Percentiles rank a stretch among this genome's conserved stretches.
phyloP scores from a whole-genome alignment of 495 filamentous ascomycete genomes.

The Podospora fimiseda region DNA sequence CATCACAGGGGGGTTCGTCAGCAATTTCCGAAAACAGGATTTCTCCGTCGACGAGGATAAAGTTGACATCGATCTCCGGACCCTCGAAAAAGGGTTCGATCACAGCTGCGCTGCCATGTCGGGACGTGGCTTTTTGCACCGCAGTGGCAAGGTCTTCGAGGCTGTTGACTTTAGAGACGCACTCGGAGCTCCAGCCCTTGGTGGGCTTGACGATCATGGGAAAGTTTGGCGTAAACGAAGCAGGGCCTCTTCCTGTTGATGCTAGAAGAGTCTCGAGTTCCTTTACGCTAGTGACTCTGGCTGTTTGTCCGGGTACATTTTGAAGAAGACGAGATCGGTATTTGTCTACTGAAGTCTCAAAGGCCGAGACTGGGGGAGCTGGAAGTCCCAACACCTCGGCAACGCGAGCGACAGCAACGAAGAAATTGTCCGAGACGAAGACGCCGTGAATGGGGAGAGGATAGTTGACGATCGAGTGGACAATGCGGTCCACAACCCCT shows the following conservation, averaged over 20 bases:
- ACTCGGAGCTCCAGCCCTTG: slow-evolving; percentile 29
- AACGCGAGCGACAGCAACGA: slow-evolving; percentile 30
- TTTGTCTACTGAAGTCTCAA: slow-evolving; percentile 39
- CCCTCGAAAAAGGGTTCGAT: slow-evolving; percentile 33
- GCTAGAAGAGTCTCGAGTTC: slow-evolving; percentile 18
- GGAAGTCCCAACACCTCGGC: slow-evolving; percentile 30
- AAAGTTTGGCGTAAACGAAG: slow-evolving; percentile 13
- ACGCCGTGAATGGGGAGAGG: slow-evolving; percentile 33
- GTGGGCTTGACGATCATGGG: slow-evolving; percentile 29
- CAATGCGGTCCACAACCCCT: slow-evolving; percentile 27
- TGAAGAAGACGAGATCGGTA: slow-evolving; percentile 34
- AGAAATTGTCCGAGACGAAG: slow-evolving; percentile 35
- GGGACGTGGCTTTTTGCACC: slow-evolving; percentile 20
- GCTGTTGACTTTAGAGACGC: slow-evolving; percentile 23
- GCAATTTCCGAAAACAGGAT: slow-evolving; percentile 45
- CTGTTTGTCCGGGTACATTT: slow-evolving; percentile 21
- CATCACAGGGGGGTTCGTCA: slow-evolving; percentile 46
- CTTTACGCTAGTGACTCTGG: slow-evolving; percentile 12
- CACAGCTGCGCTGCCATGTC: slow-evolving; percentile 24
- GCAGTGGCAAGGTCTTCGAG: slow-evolving; percentile 17
- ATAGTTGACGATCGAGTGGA: slow-evolving; percentile 25
- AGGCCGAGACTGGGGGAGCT: slow-evolving; percentile 28
- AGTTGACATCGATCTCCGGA: slow-evolving; percentile 50
- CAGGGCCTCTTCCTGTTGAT: neutral
- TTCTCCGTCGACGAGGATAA: slow-evolving; percentile 44